Conservation (phyloP, 805 yeast species). For the Lipomyces chichibuensis region DNA sequence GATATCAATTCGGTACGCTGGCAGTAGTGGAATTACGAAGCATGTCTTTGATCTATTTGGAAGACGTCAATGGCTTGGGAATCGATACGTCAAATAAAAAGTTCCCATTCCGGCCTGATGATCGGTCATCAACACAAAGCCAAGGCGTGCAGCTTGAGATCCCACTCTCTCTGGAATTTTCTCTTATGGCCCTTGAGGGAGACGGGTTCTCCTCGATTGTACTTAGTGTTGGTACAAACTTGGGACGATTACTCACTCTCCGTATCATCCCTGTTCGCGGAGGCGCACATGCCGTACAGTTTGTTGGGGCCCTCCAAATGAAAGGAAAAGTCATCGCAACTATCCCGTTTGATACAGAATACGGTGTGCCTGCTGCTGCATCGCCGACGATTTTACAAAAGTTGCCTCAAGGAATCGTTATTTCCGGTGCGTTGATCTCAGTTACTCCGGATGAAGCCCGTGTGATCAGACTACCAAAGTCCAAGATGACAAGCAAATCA, state of each 20-base stretch:
- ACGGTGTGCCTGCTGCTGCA: conserved; percentile 71
- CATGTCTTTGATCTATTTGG: conserved; percentile 52
- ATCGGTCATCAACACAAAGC: not conserved
- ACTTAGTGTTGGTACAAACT: conserved; percentile 73
- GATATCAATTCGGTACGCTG: conserved; percentile 73
- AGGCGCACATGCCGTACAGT: conserved; percentile 64
- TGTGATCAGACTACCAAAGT: conserved; percentile 60
- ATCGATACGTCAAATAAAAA: conserved; percentile 15
- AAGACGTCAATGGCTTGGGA: conserved; percentile 13
- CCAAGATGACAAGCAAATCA: conserved; percentile 65
- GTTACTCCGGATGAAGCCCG: conserved; percentile 64
- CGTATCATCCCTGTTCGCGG: conserved; percentile 64
- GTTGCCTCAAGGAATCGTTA: conserved; percentile 60
- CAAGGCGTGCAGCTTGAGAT: conserved; percentile 21
- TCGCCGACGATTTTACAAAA: conserved; percentile 58
- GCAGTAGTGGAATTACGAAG: conserved; percentile 72
- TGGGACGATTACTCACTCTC: conserved; percentile 69
- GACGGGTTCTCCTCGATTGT: conserved; percentile 74
- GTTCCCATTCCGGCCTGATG: conserved; percentile 15
- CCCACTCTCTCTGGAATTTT: conserved; percentile 69
- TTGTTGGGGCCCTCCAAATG: conserved; percentile 54
- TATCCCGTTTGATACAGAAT: conserved; percentile 58
- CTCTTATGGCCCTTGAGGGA: conserved; percentile 67
- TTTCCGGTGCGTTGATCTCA: conserved; percentile 65
- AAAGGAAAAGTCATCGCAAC: conserved; percentile 59